Conservation (phyloP, 2,329 filamentous ascomycete species). For the Aaosphaeria pasadenensis region DNA sequence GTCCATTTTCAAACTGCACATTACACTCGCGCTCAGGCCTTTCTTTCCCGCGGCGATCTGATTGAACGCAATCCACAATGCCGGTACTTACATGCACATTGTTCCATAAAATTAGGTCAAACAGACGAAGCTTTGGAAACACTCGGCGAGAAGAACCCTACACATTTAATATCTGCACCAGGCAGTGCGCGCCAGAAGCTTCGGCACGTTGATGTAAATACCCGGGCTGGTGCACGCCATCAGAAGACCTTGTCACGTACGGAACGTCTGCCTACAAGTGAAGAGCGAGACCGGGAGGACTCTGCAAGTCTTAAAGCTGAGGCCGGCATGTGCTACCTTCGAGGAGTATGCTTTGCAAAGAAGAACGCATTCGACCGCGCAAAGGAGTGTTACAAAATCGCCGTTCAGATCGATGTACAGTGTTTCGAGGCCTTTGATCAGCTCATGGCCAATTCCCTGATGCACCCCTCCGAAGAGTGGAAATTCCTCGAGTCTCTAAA, state of each 20-base stretch:
- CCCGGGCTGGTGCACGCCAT: conserved; percentile 46
- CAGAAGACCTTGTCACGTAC: conserved; percentile 45
- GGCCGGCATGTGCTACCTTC: conserved; percentile 93
- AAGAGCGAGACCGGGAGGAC: conserved; percentile 67
- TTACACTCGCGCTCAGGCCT: conserved; percentile 84
- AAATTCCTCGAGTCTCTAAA: conserved; percentile 83
- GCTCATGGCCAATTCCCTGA: conserved; percentile 92
- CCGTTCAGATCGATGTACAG: conserved; percentile 92
- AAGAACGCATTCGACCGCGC: conserved; percentile 96
- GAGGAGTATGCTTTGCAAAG: conserved; percentile 92
- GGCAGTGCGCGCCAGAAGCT: conserved; percentile 68
- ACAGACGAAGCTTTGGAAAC: conserved; percentile 84
- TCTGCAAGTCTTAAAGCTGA: conserved; percentile 78
- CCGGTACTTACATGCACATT: conserved; percentile 89
- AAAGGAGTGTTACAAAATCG: conserved; percentile 98
- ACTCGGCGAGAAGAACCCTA: conserved; percentile 91
- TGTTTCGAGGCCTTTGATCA: conserved; percentile 99
- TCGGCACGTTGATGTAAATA: conserved; percentile 59
- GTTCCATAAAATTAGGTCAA: conserved; percentile 86
- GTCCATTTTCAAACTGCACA: conserved; percentile 95
- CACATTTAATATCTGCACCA: conserved; percentile 71
- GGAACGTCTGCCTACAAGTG: conserved; percentile 56
- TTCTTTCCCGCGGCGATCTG: conserved; percentile 81
- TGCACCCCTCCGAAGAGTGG: conserved; percentile 87
- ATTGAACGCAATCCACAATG: conserved; percentile 79